These are phyloP conservation scores for Gryganskiella cystojenkinii DNA, from an alignment of 192 early-diverging fungal genomes.

Conservation along the genomic window DNA sequence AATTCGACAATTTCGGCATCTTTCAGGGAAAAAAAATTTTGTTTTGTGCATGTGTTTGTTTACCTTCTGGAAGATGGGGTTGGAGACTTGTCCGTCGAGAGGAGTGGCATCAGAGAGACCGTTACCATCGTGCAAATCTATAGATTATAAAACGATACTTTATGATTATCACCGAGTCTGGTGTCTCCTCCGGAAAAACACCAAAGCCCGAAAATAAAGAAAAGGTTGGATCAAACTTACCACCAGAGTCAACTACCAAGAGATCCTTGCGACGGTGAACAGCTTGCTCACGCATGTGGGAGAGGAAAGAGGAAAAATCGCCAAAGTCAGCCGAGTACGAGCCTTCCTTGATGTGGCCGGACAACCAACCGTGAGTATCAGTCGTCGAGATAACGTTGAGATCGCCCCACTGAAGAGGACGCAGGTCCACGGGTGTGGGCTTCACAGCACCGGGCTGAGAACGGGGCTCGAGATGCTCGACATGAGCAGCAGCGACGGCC, in stretches of 20 bases:
- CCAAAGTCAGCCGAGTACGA: constrained; percentile 62
- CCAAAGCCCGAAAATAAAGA: not conserved
- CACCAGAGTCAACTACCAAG: constrained; percentile 65
- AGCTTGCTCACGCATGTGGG: constrained; percentile 60
- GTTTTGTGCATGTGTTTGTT: too few species aligned
- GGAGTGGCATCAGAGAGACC: constrained; percentile 52
- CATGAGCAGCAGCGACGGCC: constrained; percentile 36
- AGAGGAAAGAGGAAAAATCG: constrained; percentile 63
- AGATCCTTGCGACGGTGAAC: constrained; percentile 56
- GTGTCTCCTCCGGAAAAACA: not conserved
- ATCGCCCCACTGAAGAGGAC: constrained; percentile 62
- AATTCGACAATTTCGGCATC: too few species aligned
- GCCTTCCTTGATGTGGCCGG: constrained; percentile 24
- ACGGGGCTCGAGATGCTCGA: constrained; percentile 31
- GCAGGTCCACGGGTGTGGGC: constrained; percentile 77
- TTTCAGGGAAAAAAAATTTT: too few species aligned
- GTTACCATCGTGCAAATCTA: constrained; percentile 51
- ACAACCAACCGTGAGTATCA: constrained; percentile 37
- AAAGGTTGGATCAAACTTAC: too few species aligned
- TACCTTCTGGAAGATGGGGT: constrained; percentile 53
- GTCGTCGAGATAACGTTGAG: constrained; percentile 63
- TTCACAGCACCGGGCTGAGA: constrained; percentile 77
- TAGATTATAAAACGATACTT: constrained; percentile 9
- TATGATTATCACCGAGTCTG: not conserved
- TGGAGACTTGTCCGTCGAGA: constrained; percentile 40